These are phyloP conservation scores for Calonectria hongkongensis DNA, from an alignment of 2,329 filamentous ascomycete genomes.

Conservation along the genomic window DNA sequence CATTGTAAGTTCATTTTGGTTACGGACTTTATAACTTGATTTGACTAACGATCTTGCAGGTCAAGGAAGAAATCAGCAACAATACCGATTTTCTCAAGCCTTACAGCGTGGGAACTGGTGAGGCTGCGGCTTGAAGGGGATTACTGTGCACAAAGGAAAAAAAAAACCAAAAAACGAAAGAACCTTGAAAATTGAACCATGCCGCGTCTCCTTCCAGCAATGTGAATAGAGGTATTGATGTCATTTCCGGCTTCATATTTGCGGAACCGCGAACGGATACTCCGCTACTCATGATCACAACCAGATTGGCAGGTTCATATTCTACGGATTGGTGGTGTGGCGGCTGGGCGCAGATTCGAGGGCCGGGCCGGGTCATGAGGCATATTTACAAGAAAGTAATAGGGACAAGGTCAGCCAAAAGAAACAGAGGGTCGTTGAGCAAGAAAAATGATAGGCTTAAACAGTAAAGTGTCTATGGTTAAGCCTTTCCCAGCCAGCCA, in stretches of 20 bases:
- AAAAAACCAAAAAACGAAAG: conserved; percentile 18
- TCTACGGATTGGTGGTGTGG: conserved; percentile 13
- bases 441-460: conserved; percentile 15
- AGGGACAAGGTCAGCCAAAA: conserved; percentile 1
- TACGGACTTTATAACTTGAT: conserved; percentile 6
- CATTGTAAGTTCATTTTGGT: conserved; percentile 80
- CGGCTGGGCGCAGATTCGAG: conserved; percentile 27
- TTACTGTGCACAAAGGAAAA: conserved; percentile 34
- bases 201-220: conserved; percentile 23
- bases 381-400: conserved; percentile 18
- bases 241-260: not conserved
- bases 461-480: conserved; percentile 10
- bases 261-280: conserved; percentile 8
- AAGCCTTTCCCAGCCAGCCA: conserved; percentile 12
- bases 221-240: conserved; percentile 33
- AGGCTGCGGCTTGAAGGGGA: conserved; percentile 60
- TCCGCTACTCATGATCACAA: conserved; percentile 7
- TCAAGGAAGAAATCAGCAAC: conserved; percentile 93
- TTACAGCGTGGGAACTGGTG: conserved; percentile 74
- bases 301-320: conserved; percentile 17
- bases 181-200: conserved; percentile 15
- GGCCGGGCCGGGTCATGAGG: conserved; percentile 13
- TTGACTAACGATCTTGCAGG: conserved; percentile 70
- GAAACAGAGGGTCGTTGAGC: conserved; percentile 18
- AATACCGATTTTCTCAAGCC: conserved; percentile 88